Conservation (phyloP, 306 rosid species). For the Fragaria iinumae region DNA sequence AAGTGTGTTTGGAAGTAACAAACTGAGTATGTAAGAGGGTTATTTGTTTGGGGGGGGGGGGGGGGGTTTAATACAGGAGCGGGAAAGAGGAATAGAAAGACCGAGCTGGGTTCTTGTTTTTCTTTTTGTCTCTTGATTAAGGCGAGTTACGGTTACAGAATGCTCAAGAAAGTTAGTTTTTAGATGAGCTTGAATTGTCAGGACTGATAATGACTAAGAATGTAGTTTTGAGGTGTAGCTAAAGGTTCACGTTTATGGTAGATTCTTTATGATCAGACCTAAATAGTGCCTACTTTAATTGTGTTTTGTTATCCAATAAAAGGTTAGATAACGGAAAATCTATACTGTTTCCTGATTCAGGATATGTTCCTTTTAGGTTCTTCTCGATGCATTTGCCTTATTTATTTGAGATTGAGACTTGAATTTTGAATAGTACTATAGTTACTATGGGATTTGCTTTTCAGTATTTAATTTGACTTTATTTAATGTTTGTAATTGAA, state of each 20-base stretch:
- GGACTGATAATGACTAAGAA: background rate
- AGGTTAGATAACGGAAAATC: background rate
- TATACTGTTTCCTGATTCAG: background rate
- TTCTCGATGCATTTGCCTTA: slow-evolving; percentile 10
- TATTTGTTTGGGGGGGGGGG: background rate
- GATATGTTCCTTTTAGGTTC: background rate
- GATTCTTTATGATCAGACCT: background rate
- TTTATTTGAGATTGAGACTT: slow-evolving; percentile 3
- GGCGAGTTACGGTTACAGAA: background rate
- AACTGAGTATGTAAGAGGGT: background rate
- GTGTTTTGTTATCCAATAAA: background rate
- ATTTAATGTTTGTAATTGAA: slow-evolving; percentile 31
- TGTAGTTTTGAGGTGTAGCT: background rate
- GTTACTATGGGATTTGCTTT: background rate
- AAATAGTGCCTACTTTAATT: background rate
- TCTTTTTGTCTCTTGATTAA: background rate
- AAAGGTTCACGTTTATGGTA: background rate
- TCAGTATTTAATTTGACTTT: slow-evolving; percentile 28
- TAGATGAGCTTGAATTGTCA: background rate
- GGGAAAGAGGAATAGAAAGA: background rate
- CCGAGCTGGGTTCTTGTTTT: background rate
- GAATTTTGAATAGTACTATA: slow-evolving; percentile 1
- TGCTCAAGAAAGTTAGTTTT: background rate
- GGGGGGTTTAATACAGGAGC: background rate
- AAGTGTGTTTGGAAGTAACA: background rate